Conservation (phyloP, 257 asterid species). For the Mentha longifolia region DNA sequence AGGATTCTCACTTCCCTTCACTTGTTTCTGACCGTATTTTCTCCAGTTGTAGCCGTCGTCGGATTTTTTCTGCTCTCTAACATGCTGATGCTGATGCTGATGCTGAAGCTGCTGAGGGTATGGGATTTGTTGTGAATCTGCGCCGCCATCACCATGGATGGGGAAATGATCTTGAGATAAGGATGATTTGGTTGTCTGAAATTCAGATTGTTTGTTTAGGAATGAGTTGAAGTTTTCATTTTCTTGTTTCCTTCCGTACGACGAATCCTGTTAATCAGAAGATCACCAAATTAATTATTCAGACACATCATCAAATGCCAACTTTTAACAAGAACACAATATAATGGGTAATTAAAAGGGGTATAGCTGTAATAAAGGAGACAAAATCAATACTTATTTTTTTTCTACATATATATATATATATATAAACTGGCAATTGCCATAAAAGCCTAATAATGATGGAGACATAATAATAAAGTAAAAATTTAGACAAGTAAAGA, state of each 20-base stretch:
- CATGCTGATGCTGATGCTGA: constrained; percentile 54
- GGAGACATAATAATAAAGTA: too few relatives aligned
- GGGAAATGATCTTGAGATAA: constrained; percentile 29
- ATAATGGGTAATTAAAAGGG: too few relatives aligned
- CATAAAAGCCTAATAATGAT: too few relatives aligned
- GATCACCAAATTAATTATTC: background rate
- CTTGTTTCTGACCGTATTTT: constrained; percentile 85
- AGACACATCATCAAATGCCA: background rate
- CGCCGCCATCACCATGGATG: background rate
- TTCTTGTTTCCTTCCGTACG: constrained; percentile 32
- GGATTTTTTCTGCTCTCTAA: constrained; percentile 70
- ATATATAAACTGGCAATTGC: too few relatives aligned
- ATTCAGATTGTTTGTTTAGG: constrained; percentile 36
- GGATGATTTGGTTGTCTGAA: constrained; percentile 30
- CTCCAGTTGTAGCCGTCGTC: constrained; percentile 95
- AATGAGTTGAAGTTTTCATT: constrained; percentile 23
- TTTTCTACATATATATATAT: too few relatives aligned
- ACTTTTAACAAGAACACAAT: too few relatives aligned
- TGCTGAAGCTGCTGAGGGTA: constrained; percentile 42
- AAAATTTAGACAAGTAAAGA: too few relatives aligned
- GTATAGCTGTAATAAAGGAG: too few relatives aligned
- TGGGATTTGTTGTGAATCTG: constrained; percentile 37
- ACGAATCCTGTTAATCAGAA: constrained; percentile 49
- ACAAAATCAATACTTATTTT: too few relatives aligned
- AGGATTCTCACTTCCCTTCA: constrained; percentile 89